Conservation (phyloP, 208 protist genomes). For the Trypanosoma boissoni region DNA sequence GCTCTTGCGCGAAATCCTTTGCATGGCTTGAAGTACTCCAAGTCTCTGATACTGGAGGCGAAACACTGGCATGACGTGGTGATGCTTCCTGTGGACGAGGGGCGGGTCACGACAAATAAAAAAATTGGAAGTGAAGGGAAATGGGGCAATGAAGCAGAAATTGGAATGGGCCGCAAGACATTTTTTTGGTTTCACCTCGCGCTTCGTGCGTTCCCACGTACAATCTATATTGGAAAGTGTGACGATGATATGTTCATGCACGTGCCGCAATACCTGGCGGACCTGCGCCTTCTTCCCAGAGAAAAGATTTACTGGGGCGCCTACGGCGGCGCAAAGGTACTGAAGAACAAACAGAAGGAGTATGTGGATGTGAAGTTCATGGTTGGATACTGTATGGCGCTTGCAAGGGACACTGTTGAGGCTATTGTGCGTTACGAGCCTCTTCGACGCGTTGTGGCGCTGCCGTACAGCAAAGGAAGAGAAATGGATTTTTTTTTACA, state of each 20-base stretch:
- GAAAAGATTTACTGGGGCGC: constrained; percentile 7
- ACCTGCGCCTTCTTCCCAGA: constrained; percentile 25
- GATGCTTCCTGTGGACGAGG: constrained; percentile 35
- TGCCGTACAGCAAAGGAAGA: neutral
- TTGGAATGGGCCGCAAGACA: constrained; percentile 43
- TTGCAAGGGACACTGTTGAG: neutral
- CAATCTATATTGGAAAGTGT: constrained; percentile 42
- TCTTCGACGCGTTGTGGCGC: neutral
- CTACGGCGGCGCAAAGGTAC: neutral
- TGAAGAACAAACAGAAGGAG: neutral
- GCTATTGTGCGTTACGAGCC: neutral
- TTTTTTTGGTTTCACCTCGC: constrained; percentile 40
- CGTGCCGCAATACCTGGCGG: constrained; percentile 51
- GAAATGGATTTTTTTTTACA: neutral
- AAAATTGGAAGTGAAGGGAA: constrained; percentile 2
- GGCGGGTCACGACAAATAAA: constrained; percentile 22
- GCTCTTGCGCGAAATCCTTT: constrained; percentile 6
- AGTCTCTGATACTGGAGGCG: constrained; percentile 36
- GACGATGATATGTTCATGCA: constrained; percentile 55
- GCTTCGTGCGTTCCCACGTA: constrained; percentile 32
- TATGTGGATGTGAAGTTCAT: neutral
- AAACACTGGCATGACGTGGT: constrained; percentile 29
- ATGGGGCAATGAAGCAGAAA: constrained; percentile 33
- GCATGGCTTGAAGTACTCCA: constrained; percentile 22
- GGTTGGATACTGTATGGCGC: neutral